phyloP scores from a whole-genome alignment of 2,329 filamentous ascomycete species.

The Penicillium paneum region DNA sequence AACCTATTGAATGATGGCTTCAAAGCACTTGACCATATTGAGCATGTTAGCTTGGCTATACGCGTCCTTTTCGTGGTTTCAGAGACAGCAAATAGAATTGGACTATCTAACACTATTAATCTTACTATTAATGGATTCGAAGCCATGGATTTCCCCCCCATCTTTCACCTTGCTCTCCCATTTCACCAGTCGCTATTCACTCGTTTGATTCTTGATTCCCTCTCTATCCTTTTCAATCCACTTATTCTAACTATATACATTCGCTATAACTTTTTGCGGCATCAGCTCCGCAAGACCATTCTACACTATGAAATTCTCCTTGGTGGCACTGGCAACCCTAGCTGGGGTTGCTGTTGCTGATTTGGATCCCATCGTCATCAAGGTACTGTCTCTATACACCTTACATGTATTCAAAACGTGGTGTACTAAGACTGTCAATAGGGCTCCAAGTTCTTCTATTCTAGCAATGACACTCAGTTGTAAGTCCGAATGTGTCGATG shows the following conservation, averaged over 20 bases:
- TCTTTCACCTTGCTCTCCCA: neutral
- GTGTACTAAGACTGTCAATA: slow-evolving; percentile 30
- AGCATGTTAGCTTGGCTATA: slow-evolving; percentile 14
- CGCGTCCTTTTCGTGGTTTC: slow-evolving; percentile 14
- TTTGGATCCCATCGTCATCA: slow-evolving; percentile 57
- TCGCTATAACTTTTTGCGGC: neutral
- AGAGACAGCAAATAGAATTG: slow-evolving; percentile 14
- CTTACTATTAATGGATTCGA: slow-evolving; percentile 8
- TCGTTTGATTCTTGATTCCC: slow-evolving; percentile 8
- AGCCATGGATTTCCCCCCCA: slow-evolving; percentile 2
- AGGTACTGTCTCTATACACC: slow-evolving; percentile 48
- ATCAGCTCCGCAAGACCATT: neutral
- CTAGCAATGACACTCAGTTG: slow-evolving; percentile 71
- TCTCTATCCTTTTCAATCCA: neutral
- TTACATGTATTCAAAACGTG: no score
- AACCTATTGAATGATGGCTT: neutral
- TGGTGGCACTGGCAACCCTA: slow-evolving; percentile 49
- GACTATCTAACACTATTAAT: slow-evolving; percentile 13
- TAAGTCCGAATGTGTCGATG: slow-evolving; percentile 39
- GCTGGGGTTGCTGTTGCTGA: slow-evolving; percentile 47
- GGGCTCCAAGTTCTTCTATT: slow-evolving; percentile 82
- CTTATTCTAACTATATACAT: slow-evolving; percentile 5
- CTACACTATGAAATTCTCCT: slow-evolving; percentile 50
- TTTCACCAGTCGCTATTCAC: slow-evolving; percentile 12
- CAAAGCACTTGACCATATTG: slow-evolving; percentile 5